Evolutionary conservation across 2,329 filamentous ascomycete genomes (phyloP), one percentile per base, ranked within the genome.

Genomic region (Colletotrichum caudatum): DNA sequence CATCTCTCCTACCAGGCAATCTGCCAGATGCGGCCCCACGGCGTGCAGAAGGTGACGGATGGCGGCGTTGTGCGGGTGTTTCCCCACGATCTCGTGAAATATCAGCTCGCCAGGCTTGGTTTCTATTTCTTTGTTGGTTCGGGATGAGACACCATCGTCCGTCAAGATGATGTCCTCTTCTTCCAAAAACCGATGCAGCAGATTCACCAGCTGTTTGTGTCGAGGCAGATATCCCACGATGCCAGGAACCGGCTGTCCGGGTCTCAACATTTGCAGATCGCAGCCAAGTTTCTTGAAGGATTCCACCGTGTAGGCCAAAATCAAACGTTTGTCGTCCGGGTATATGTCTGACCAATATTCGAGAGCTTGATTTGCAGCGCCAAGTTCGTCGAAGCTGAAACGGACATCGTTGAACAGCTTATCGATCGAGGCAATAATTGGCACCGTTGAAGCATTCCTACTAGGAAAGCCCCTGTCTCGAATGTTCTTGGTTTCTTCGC

Each of bases 21-120:
- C 77, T 1, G 83, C 82, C 0, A 86, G 76, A 8, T 75, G 64
- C 0, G 78, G 66, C 0, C 80, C 84, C 0, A 78, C 80, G 4
- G 75, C 75, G 16, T 78, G 61, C 0, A 82, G 69, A 0, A 85
- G 79, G 23, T 77, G 74, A 37, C 78, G 74, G 23, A 80, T 80
- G 7, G 67, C 75, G 1, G 63, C 74, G 68, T 84, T 79, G 6
- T 78, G 71, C 0, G 83, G 82, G 44, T 77, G 79, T 14, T 74
- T 58, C 1, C 60, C 41, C 2, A 80, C 57, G 1, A 82, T 73
- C 3, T 77, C 58, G 1, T 76, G 51, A 37, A 76, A 76, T n/a
- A 82, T 69, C 11, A 67, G 67, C 3, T 54, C 48, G 6, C 76
- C 57, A 11, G 74, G 35, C 2, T 64, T 64, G n/a, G n/a, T 26